A percentile compares a stretch with the other conserved stretches of the same genome.
These are phyloP conservation scores for Elsinoe perseae DNA, from an alignment of 2,329 filamentous ascomycete genomes.

Conservation along the genomic window DNA sequence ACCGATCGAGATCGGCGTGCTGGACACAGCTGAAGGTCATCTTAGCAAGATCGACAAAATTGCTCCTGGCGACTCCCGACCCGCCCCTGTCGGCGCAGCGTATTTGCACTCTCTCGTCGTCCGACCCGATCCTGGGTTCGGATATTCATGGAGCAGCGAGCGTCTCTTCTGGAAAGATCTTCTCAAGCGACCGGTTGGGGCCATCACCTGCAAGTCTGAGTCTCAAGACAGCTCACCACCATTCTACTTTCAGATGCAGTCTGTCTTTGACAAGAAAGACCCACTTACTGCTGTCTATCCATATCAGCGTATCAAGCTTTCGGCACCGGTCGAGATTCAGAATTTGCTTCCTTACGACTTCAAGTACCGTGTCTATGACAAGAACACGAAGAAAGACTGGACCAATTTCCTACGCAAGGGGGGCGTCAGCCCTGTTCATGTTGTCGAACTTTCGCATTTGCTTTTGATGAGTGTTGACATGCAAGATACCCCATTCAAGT, in stretches of 20 bases:
- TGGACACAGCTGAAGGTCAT: conserved; percentile 77
- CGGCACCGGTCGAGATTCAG: conserved; percentile 86
- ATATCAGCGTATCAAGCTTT: conserved; percentile 87
- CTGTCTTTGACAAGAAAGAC: conserved; percentile 73
- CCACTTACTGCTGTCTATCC: conserved; percentile 78
- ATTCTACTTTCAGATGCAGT: conserved; percentile 95
- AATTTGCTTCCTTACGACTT: conserved; percentile 96
- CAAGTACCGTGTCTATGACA: conserved; percentile 98
- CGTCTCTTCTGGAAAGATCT: conserved; percentile 89
- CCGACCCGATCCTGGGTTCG: conserved; percentile 89
- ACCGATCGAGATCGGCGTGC: conserved; percentile 86
- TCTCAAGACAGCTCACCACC: conserved; percentile 66
- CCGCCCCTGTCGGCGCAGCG: conserved; percentile 84
- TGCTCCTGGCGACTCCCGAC: conserved; percentile 78
- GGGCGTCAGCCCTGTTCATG: conserved; percentile 92
- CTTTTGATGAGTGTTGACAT: conserved; percentile 89
- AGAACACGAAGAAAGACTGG: conserved; percentile 98
- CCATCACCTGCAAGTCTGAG: conserved; percentile 82
- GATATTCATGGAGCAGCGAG: conserved; percentile 90
- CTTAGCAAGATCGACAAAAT: conserved; percentile 98
- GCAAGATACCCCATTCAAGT: conserved; percentile 90
- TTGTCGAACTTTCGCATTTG: conserved; percentile 90
- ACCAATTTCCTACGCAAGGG: conserved; percentile 96
- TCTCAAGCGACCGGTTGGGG: conserved; percentile 73
- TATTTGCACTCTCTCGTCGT: conserved; percentile 83